Evolutionary conservation across 805 yeast genomes (phyloP).

Genomic region (Naumovozyma dairenensis): DNA sequence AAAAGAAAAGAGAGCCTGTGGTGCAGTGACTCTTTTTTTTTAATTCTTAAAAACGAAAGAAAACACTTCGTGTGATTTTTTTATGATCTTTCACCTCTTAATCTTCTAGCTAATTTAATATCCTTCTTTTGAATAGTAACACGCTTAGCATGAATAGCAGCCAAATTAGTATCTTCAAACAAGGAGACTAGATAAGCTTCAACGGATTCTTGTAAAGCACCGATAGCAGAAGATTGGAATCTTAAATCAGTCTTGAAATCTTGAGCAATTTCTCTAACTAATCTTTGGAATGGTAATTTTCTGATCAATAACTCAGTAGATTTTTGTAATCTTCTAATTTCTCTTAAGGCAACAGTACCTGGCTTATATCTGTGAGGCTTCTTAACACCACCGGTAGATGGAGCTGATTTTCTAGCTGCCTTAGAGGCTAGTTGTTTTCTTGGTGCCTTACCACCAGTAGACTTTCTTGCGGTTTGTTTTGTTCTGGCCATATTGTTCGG

Average conservation of each 20-base stretch:
- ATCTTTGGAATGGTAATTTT: slow-evolving; percentile 94
- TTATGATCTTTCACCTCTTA: slow-evolving; percentile 90
- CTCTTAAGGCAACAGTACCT: slow-evolving; percentile 93
- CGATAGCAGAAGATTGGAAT: slow-evolving; percentile 94
- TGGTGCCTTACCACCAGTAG: slow-evolving; percentile 94
- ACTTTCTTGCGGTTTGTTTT: slow-evolving; percentile 87
- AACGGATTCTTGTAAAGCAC: slow-evolving; percentile 95
- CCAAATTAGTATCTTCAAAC: slow-evolving; percentile 95
- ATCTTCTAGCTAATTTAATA: slow-evolving; percentile 93
- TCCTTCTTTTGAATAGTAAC: slow-evolving; percentile 98
- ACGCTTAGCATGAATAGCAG: slow-evolving; percentile 98
- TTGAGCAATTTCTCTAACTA: slow-evolving; percentile 91
- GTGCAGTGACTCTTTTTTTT: no score
- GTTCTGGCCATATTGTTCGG: slow-evolving; percentile 68
- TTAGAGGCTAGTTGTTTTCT: slow-evolving; percentile 86
- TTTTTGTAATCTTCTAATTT: slow-evolving; percentile 94
- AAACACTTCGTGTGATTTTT: background rate
- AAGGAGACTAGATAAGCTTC: slow-evolving; percentile 94
- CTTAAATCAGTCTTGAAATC: slow-evolving; percentile 87
- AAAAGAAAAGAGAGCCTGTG: background rate
- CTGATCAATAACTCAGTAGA: slow-evolving; percentile 89
- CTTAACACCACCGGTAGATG: slow-evolving; percentile 86
- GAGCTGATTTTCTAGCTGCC: slow-evolving; percentile 88
- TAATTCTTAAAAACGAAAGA: background rate
- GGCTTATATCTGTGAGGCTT: slow-evolving; percentile 94